Evolutionary conservation across 129 eudicot genomes (phyloP).

Genomic region (Centaurea solstitialis): DNA sequence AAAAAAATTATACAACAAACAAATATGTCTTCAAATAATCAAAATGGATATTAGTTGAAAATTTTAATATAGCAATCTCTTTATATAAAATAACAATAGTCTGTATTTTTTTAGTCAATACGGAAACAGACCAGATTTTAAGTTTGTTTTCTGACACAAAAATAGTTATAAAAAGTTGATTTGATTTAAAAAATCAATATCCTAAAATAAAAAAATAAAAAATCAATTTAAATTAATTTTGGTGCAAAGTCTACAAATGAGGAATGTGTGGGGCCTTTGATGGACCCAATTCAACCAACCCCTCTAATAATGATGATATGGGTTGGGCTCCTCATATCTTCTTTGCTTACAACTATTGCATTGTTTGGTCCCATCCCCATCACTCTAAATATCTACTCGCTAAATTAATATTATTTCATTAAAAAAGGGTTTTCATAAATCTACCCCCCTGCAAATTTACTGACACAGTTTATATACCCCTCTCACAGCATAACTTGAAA

Average conservation of each 20-base stretch:
- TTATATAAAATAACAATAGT: too few species aligned
- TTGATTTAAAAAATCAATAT: neutral
- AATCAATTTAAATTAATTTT: too few species aligned
- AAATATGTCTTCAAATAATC: too few species aligned
- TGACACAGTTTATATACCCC: too few species aligned
- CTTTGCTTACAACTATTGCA: constrained; percentile 27
- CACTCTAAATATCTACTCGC: neutral
- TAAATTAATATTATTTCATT: too few species aligned
- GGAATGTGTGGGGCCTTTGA: neutral
- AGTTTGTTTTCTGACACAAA: neutral
- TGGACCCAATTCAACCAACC: neutral
- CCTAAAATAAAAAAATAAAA: neutral
- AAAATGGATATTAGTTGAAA: too few species aligned
- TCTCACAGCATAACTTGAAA: too few species aligned
- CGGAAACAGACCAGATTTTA: neutral
- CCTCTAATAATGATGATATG: neutral
- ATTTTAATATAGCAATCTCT: too few species aligned
- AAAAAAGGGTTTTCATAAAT: too few species aligned
- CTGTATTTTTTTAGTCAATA: too few species aligned
- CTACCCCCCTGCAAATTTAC: too few species aligned
- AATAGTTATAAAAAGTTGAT: neutral
- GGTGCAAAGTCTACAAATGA: neutral
- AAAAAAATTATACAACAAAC: too few species aligned
- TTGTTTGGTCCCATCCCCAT: constrained; percentile 1
- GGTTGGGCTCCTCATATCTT: neutral